Evolutionary conservation across 352 stramenopile genomes (phyloP), one percentile per base, ranked within the genome.

Genomic region (Phytophthora litchii): DNA sequence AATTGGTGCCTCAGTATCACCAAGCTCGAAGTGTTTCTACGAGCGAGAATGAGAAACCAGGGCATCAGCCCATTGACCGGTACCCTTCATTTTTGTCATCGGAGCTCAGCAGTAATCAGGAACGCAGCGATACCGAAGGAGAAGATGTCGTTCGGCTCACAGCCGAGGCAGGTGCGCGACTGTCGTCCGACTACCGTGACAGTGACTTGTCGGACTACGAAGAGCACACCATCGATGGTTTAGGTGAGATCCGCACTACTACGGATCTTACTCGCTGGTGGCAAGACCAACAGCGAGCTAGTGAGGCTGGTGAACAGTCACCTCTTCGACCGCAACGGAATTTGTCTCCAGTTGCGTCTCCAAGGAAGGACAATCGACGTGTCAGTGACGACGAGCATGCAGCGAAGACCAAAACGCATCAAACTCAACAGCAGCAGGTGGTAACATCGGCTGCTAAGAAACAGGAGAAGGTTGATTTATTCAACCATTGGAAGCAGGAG

Each of bases 221-320:
- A n/a, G 74, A 83, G 59, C 73, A 75, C 25, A 76, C 70, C 3
- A 74, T 75, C 14, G 64, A 80, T 41, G 64, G 37, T 9, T 40
- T 72, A 35, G 64, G 69, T 32, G 67, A 74, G 7, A 77, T 80
- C 21, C 68, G 74, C 29, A 74, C 57, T 12, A 83, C 74, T 21
- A 79, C 74, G 3, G 74, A 83, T 23, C 53, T 83, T 42, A 75
- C 67, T 4, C 67, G 74, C 16, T 76, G 73, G 71, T 80, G 74
- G 71, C 69, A 72, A 52, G 63, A 76, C 36, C 70, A 78, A 42
- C 55, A 73, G 14, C 38, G 21, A 14, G 27, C 55, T 3, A 67
- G 64, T 20, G 48, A 67, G 32, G 13, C 48, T 34, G 32, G 32
- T 13, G 64, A 48, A 23, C 12, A 67, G 13, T 41, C 37, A 25